Conservation (phyloP, 768 basidiomycete genomes). For the Pulveroboletus frians region DNA sequence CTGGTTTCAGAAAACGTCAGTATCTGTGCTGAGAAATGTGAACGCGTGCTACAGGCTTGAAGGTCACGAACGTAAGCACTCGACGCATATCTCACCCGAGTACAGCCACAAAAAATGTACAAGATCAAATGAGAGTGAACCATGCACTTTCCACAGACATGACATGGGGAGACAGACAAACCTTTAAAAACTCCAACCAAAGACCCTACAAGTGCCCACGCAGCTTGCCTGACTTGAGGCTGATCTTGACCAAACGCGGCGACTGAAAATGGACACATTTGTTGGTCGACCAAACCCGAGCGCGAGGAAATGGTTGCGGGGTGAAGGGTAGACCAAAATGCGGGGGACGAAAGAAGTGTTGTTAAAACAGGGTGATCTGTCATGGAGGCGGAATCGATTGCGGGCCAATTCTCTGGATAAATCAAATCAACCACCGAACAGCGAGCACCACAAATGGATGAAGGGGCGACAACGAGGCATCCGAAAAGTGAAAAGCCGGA, state of each 20-base stretch:
- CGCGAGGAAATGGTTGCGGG: slow-evolving; percentile 41
- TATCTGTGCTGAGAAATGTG: slow-evolving; percentile 3
- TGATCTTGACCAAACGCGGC: slow-evolving; percentile 53
- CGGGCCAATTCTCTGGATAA: slow-evolving; percentile 16
- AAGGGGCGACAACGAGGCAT: neutral
- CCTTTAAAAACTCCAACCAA: slow-evolving; percentile 42
- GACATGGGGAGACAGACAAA: slow-evolving; percentile 13
- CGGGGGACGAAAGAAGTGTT: slow-evolving; percentile 29
- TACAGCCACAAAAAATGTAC: neutral
- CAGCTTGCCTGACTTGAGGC: slow-evolving; percentile 66
- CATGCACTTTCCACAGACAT: neutral
- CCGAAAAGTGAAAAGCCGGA: slow-evolving; percentile 9
- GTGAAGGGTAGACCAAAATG: slow-evolving; percentile 57
- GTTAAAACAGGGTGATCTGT: slow-evolving; percentile 2
- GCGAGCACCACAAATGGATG: neutral
- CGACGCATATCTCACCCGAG: neutral
- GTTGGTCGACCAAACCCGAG: slow-evolving; percentile 29
- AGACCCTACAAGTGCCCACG: slow-evolving; percentile 57
- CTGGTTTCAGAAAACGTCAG: slow-evolving; percentile 13
- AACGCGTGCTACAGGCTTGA: neutral
- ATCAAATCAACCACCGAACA: neutral
- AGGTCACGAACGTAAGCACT: neutral
- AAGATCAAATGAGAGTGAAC: neutral
- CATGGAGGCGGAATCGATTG: neutral
- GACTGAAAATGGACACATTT: slow-evolving; percentile 11